These are phyloP conservation scores for Papiliotrema fonsecae DNA, from an alignment of 1,284 basidiomycete genomes.

Conservation along the genomic window DNA sequence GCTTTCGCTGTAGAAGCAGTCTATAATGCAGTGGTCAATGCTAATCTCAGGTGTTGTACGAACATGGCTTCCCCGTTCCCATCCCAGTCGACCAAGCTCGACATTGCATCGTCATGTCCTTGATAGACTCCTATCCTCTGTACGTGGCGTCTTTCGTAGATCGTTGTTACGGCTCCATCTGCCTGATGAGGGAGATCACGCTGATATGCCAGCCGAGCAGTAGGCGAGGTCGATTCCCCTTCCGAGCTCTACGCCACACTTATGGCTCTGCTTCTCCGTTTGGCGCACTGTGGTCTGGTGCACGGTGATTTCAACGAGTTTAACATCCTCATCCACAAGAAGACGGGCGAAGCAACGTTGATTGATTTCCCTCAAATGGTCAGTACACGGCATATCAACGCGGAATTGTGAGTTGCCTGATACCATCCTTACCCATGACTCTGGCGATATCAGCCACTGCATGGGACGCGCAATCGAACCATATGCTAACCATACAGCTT, in stretches of 20 bases:
- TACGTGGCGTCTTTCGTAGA: slow-evolving; percentile 50
- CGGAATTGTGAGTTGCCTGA: slow-evolving; percentile 71
- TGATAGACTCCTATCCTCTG: slow-evolving; percentile 93
- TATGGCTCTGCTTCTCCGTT: slow-evolving; percentile 94
- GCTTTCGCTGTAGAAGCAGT: neutral
- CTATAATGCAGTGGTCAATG: neutral
- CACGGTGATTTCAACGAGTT: slow-evolving; percentile 99
- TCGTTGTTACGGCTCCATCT: no score
- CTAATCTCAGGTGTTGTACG: slow-evolving; percentile 69
- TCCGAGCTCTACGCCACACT: slow-evolving; percentile 85
- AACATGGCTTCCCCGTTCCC: slow-evolving; percentile 91
- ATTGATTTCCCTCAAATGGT: slow-evolving; percentile 99
- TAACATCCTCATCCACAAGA: slow-evolving; percentile 87
- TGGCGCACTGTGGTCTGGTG: slow-evolving; percentile 87
- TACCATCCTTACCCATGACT: no score
- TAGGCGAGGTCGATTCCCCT: slow-evolving; percentile 74
- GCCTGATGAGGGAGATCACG: no score
- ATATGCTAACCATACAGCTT: slow-evolving; percentile 59
- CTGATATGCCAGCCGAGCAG: slow-evolving; percentile 62
- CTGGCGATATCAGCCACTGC: no score
- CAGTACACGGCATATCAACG: slow-evolving; percentile 92
- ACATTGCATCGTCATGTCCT: slow-evolving; percentile 93
- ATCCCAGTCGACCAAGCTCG: slow-evolving; percentile 88
- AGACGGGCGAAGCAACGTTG: slow-evolving; percentile 76
- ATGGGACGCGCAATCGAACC: neutral